A percentile compares a stretch with the other conserved stretches of the same genome.
Evolutionary conservation across 169 alveolate species (phyloP).

Genomic region (Perkinsus marinus): DNA sequence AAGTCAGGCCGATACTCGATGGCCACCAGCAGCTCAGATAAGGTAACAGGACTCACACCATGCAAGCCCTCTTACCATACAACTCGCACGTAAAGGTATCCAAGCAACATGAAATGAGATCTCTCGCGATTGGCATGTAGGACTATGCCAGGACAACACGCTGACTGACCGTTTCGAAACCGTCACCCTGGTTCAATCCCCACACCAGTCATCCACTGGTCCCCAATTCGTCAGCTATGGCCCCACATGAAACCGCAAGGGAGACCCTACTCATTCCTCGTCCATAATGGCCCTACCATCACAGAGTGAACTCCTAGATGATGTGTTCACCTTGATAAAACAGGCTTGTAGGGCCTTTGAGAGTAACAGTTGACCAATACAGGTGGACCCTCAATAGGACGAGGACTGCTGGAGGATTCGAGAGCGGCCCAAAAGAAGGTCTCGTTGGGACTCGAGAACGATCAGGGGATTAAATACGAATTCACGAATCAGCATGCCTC

Average conservation of each 20-base stretch:
- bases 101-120: not conserved
- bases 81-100: too few relatives aligned
- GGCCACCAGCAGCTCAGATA: not conserved
- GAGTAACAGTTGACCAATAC: not conserved
- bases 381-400: not conserved
- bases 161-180: not conserved
- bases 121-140: not conserved
- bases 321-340: not conserved
- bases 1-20: not conserved
- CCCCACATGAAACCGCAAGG: not conserved
- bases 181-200: not conserved
- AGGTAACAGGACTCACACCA: too few relatives aligned
- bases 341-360: not conserved
- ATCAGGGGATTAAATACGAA: not conserved
- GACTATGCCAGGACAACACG: too few relatives aligned
- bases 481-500: not conserved
- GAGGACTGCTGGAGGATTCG: not conserved
- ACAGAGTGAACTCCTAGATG: not conserved
- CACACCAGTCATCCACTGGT: not conserved
- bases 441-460: not conserved
- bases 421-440: not conserved
- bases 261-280: not conserved
- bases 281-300: not conserved
- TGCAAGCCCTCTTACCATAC: too few relatives aligned
- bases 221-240: not conserved